These are phyloP conservation scores for Chlamydomonas reinhardtii DNA, from an alignment of 163 green algal species.

Conservation along the genomic window DNA sequence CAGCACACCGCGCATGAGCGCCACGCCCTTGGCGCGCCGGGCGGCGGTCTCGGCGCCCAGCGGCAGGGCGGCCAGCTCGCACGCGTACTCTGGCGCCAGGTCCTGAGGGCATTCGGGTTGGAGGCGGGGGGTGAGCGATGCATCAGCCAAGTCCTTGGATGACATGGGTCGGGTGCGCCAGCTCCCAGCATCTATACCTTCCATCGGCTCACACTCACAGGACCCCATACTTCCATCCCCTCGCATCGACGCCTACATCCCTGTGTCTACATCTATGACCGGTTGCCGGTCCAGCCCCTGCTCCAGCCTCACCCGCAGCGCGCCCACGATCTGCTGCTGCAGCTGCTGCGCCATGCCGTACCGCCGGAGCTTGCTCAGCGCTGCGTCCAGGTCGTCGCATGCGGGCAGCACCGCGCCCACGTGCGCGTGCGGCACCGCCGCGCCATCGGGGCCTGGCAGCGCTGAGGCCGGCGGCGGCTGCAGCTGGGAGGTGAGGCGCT, in stretches of 20 bases:
- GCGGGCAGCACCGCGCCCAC: conserved; percentile 25
- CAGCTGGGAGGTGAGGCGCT: not conserved
- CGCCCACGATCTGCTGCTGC: conserved; percentile 61
- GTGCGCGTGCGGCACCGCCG: not conserved
- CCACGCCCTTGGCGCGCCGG: conserved; percentile 42
- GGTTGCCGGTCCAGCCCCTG: too few relatives aligned
- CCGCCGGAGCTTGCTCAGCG: conserved; percentile 46
- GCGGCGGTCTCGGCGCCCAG: conserved; percentile 28
- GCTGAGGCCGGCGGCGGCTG: not conserved
- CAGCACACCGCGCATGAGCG: conserved; percentile 41
- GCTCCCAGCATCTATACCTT: too few relatives aligned
- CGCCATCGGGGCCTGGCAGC: conserved; percentile 5
- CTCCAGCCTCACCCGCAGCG: conserved; percentile 46
- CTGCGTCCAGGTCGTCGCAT: conserved; percentile 58
- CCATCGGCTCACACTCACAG: too few relatives aligned
- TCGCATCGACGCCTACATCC: too few relatives aligned
- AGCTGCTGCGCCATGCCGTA: conserved; percentile 55
- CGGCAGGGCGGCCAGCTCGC: conserved; percentile 59
- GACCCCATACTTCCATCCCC: too few relatives aligned
- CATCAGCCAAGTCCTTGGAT: too few relatives aligned
- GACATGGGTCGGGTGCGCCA: too few relatives aligned
- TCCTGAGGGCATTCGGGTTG: conserved; percentile 37
- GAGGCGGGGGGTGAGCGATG: not conserved
- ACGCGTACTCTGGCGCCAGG: conserved; percentile 53
- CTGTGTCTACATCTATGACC: too few relatives aligned